A percentile compares a stretch with the other conserved stretches of the same genome.
Evolutionary conservation across 345 rosid genomes (phyloP).

Genomic region (Aethionema arabicum): DNA sequence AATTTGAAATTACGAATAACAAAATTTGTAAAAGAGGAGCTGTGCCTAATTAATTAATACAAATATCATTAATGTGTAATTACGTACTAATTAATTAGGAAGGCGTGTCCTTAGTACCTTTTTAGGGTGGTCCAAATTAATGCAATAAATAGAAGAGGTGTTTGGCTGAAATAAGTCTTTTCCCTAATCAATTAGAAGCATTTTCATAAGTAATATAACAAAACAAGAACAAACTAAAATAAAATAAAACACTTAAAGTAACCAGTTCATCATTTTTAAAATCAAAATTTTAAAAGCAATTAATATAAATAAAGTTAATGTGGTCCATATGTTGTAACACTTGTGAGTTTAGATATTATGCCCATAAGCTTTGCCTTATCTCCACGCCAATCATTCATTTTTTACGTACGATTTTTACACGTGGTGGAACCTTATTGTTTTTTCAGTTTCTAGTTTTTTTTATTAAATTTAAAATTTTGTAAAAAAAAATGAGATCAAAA

Average conservation of each 20-base stretch:
- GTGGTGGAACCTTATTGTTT: too few relatives aligned
- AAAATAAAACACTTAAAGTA: slow-evolving; percentile 2
- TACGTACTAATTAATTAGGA: slow-evolving; percentile 9
- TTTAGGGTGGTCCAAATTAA: slow-evolving; percentile 12
- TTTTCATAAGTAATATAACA: not conserved
- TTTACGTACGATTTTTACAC: not conserved
- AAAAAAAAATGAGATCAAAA: too few relatives aligned
- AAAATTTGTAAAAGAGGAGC: slow-evolving; percentile 17
- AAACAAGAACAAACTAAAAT: not conserved
- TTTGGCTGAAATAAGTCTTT: slow-evolving; percentile 8
- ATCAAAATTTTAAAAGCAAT: slow-evolving; percentile 5
- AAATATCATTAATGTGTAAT: not conserved
- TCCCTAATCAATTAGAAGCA: not conserved
- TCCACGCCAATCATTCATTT: slow-evolving; percentile 33
- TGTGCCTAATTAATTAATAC: slow-evolving; percentile 4
- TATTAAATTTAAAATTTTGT: too few relatives aligned
- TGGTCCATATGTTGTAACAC: slow-evolving; percentile 23
- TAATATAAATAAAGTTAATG: slow-evolving; percentile 15
- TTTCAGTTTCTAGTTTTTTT: too few relatives aligned
- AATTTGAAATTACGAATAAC: too few relatives aligned
- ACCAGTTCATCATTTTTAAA: slow-evolving; percentile 25
- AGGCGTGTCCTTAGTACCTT: slow-evolving; percentile 12
- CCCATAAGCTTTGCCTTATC: slow-evolving; percentile 23
- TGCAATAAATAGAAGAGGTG: slow-evolving; percentile 19
- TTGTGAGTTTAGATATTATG: slow-evolving; percentile 9